Evolutionary conservation across 2,329 filamentous ascomycete species (phyloP), one percentile per base, ranked within the genome.

Genomic region (Penicillium brasilianum): DNA sequence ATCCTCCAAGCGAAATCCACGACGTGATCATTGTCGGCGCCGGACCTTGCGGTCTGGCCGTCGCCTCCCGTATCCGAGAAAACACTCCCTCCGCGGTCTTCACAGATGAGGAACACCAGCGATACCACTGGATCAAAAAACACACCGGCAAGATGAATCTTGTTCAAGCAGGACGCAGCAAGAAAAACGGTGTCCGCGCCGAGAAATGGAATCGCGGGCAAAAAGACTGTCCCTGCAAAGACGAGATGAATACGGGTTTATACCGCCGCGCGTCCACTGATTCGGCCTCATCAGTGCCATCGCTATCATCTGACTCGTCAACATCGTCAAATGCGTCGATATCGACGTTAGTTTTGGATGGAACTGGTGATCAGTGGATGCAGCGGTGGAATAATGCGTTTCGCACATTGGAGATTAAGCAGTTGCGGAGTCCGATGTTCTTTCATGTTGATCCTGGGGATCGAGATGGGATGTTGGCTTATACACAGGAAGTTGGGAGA

Each of bases 391-490:
- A 90, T 48, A 79, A 82, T 14, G 82, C 90, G 3, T 94, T 94
- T 76, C 80, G 82, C 34, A 85, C 84, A 2, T 86, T 92, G 48
- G 84, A 88, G 52, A 94, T 94, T 50, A 82, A 84, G 1, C 86
- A 93, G 68, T 78, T 95, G 41, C 83, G 91, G 16, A 93, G 90
- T 66, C 91, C 90, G 0, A 90, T 94, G 88, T 90, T 93, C 70
- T 94, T 92, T 79, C 91, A 95, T 71, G 82, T 91, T 14, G 90
- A 94, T 70, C 91, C 91, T 0, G 81, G 85, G 0, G 90, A 94
- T 74, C 82, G 90, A 1, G 91, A 94, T 77, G 88, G 88, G 0
- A 77, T 94, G 68, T 77, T 93, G 22, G 88, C 87, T 0, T 90
- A 88, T 75, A 84, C 89, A 0, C 87, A 90, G 68, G 82, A 85